Evolutionary conservation across 257 asterid genomes (phyloP).

Genomic region (Gentiana macrophylla): DNA sequence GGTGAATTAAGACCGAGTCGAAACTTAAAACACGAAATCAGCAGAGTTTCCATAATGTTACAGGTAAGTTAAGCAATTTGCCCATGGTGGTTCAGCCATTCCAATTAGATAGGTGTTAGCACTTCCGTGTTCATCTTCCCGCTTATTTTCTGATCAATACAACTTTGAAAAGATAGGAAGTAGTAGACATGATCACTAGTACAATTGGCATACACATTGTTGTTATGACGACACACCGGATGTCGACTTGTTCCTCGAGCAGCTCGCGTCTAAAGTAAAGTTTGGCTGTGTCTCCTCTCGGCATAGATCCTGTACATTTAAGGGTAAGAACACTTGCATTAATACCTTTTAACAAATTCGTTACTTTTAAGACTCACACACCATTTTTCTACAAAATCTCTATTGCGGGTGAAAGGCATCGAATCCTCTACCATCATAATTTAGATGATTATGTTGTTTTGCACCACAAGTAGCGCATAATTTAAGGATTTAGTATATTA

Average conservation of each 20-base stretch:
- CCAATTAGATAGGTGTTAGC: conserved; percentile 18
- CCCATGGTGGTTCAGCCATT: conserved; percentile 9
- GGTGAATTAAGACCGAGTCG: too few species aligned
- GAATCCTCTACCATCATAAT: too few species aligned
- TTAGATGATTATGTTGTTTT: too few species aligned
- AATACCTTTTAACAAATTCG: too few species aligned
- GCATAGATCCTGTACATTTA: conserved; percentile 52
- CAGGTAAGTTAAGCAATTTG: neutral
- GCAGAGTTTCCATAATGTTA: neutral
- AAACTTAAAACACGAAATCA: too few species aligned
- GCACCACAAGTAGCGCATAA: too few species aligned
- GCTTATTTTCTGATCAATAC: conserved; percentile 13
- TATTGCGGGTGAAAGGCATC: too few species aligned
- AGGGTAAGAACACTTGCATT: neutral
- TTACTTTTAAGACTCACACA: too few species aligned
- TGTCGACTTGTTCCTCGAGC: conserved; percentile 75
- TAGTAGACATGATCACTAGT: conserved; percentile 14
- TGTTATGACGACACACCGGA: conserved; percentile 64
- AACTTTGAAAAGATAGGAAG: conserved; percentile 22
- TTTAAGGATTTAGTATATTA: too few species aligned
- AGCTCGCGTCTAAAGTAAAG: conserved; percentile 56
- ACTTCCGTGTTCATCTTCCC: conserved; percentile 13
- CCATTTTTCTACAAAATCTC: too few species aligned
- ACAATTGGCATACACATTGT: conserved; percentile 16
- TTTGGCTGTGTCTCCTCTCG: conserved; percentile 59